Evolutionary conservation across 257 asterid genomes (phyloP).

Genomic region (Jasminum sambac): DNA sequence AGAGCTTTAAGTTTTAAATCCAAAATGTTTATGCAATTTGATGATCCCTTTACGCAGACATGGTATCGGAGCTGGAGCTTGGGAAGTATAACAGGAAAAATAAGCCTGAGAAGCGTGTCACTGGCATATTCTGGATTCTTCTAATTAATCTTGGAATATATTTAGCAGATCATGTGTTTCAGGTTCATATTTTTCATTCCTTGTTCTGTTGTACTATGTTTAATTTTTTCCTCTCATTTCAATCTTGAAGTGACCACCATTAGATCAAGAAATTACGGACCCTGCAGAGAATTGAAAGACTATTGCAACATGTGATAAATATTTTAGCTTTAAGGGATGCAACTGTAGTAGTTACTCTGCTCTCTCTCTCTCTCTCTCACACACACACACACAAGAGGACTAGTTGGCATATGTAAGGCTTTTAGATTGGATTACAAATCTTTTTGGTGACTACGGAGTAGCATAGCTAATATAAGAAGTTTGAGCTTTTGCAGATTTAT

Average conservation of each 20-base stretch:
- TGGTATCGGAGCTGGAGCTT: conserved; percentile 77
- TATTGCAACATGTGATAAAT: not conserved
- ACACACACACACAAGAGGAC: too few species aligned
- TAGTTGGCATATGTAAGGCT: not conserved
- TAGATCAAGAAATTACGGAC: not conserved
- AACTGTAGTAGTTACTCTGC: not conserved
- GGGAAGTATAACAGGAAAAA: conserved; percentile 55
- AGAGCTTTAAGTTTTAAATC: conserved; percentile 15
- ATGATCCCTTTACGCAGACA: conserved; percentile 63
- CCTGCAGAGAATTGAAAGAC: not conserved
- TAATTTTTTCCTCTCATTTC: not conserved
- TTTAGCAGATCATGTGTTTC: conserved; percentile 82
- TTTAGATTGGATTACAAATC: not conserved
- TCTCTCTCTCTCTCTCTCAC: not conserved
- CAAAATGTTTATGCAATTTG: conserved; percentile 30
- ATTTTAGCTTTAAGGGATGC: not conserved
- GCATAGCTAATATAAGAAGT: conserved; percentile 10
- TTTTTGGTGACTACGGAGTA: not conserved
- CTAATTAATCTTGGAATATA: conserved; percentile 76
- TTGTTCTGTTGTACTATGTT: not conserved
- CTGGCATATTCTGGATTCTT: conserved; percentile 90
- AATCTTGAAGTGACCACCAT: not conserved
- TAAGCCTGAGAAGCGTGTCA: conserved; percentile 71
- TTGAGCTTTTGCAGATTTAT: conserved; percentile 52
- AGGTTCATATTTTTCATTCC: conserved; percentile 43